A percentile compares a stretch with the other conserved stretches of the same genome.
These are phyloP conservation scores for Malania oleifera DNA, from an alignment of 164 flowering plant genomes.

Conservation along the genomic window DNA sequence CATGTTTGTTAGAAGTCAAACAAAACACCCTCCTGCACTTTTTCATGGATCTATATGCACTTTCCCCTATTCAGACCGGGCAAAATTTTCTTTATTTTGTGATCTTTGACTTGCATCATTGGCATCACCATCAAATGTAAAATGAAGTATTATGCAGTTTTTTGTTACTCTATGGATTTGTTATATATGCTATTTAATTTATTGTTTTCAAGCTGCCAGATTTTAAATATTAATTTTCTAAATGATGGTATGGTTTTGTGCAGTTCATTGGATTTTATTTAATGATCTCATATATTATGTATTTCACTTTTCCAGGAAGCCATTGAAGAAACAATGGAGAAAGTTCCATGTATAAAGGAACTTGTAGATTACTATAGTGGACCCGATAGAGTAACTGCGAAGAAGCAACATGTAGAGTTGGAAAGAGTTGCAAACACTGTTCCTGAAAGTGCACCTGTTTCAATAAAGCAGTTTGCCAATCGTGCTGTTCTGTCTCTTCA, in stretches of 20 bases:
- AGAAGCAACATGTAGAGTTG: constrained; percentile 60
- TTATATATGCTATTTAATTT: background rate
- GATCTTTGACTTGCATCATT: background rate
- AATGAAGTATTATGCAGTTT: background rate
- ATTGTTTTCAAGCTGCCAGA: background rate
- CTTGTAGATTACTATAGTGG: constrained; percentile 72
- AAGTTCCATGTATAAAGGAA: constrained; percentile 54
- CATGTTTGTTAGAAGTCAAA: no score
- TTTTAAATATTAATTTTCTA: background rate
- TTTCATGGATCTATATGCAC: no score
- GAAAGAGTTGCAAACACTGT: constrained; percentile 75
- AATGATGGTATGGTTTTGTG: background rate
- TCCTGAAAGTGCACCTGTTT: constrained; percentile 58
- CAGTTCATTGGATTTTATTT: background rate
- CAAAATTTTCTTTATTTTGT: no score
- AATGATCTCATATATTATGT: no score
- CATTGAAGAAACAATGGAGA: constrained; percentile 56
- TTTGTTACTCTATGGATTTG: background rate
- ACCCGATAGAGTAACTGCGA: constrained; percentile 78
- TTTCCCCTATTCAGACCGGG: no score
- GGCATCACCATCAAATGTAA: no score
- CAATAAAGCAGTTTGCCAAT: constrained; percentile 59
- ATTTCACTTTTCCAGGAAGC: constrained; percentile 44
- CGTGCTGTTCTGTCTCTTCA: constrained; percentile 82
- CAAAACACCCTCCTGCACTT: no score